Evolutionary conservation across 805 yeast species (phyloP), one percentile per base, ranked within the genome.

Genomic region (Nakazawaea populi): DNA sequence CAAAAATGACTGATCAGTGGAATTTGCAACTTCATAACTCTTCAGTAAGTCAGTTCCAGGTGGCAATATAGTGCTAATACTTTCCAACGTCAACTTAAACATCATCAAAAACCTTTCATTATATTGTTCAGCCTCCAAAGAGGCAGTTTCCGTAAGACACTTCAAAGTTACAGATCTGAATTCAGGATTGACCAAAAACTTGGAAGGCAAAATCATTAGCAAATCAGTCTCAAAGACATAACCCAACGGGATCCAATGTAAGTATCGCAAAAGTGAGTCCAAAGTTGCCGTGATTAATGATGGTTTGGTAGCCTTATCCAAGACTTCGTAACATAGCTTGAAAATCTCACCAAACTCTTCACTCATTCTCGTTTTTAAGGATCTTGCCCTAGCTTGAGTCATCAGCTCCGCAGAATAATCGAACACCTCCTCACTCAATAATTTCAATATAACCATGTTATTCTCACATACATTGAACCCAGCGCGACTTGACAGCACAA

Each of bases 381-480:
- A 80, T 60, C 84, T 80, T 5, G 96, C 88, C 70, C 92, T 92
- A 5, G 96, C 96, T 69, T 89, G 97, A 42, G 99, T 94, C 88
- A 94, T 85, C 65, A 89, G 96, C 57, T 91, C 97, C 46, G 90
- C 89, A n/a, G 95, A 84, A 65, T 76, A 94, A 70, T 94, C 98
- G 65, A 92, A 94, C 18, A 94, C 95, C 70, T 94, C 99, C 71
- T 94, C 99, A 48, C 95, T 85, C 59, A 94, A 77, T 56, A 94
- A 74, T 60, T 86, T 87, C 65, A 94, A 76, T 53, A 94, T 91
- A 55, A 84, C 83, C 98, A 94, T 92, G 70, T 94, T 94, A 72
- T 94, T 94, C 69, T 94, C 99, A 72, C 99, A 94, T 48, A 94
- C 97, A 61, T 90, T 92, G 67, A 87, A 82, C 27, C 94, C 85